Conservation (phyloP, 495 filamentous ascomycete species). For the Penicillium coffeae region DNA sequence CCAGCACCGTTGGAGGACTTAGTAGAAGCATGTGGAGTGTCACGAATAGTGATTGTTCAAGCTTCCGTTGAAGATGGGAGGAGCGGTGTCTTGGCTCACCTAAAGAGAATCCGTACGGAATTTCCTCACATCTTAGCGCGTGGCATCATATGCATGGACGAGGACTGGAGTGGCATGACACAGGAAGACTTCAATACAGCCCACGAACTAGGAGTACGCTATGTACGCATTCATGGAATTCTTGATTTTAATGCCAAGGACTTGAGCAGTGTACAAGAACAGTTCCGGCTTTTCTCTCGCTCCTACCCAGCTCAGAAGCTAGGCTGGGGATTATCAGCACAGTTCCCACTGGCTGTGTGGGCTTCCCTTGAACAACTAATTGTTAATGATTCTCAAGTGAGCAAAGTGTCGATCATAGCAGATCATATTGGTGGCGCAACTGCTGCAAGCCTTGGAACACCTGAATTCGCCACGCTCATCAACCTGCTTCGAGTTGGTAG, state of each 20-base stretch:
- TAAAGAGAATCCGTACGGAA: slow-evolving; percentile 12
- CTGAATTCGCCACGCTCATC: slow-evolving; percentile 8
- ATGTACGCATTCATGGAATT: slow-evolving; percentile 12
- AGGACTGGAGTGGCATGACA: slow-evolving; percentile 5
- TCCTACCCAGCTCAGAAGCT: slow-evolving; percentile 9
- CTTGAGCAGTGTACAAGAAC: not conserved
- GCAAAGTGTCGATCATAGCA: slow-evolving; percentile 8
- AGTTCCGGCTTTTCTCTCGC: slow-evolving; percentile 6
- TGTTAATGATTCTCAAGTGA: slow-evolving; percentile 6
- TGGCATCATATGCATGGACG: slow-evolving; percentile 16
- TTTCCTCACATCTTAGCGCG: slow-evolving; percentile 12
- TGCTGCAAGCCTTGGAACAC: slow-evolving; percentile 4
- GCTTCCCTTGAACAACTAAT: slow-evolving; percentile 8
- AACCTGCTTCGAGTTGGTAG: slow-evolving; percentile 7
- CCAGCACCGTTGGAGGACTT: slow-evolving; percentile 12
- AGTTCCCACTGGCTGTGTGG: slow-evolving; percentile 11
- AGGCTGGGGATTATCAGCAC: slow-evolving; percentile 14
- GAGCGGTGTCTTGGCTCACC: slow-evolving; percentile 9
- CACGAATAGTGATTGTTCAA: slow-evolving; percentile 16
- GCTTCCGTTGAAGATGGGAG: slow-evolving; percentile 18
- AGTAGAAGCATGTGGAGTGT: not conserved
- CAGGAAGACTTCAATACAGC: slow-evolving; percentile 6
- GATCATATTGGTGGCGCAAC: slow-evolving; percentile 15
- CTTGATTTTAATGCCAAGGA: not conserved
- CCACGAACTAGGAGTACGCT: slow-evolving; percentile 12